phyloP scores from a whole-genome alignment of 1,139 yeast genomes.

The Saccharomycopsis hybrid region DNA sequence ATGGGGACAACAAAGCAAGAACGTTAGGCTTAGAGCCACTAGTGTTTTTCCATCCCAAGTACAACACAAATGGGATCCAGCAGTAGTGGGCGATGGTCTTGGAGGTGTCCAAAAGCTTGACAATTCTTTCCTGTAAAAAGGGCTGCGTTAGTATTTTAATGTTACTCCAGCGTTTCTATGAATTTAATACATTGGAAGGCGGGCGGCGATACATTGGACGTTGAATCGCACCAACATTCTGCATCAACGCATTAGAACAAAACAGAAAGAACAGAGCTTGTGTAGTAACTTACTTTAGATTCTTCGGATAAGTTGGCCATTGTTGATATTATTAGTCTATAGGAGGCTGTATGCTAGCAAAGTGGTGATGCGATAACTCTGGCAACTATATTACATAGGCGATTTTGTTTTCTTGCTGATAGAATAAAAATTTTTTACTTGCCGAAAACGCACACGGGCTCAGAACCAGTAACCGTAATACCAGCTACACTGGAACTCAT shows the following conservation, averaged over 20 bases:
- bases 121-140: slow-evolving; percentile 66
- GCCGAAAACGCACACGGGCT: too few relatives aligned
- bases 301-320: slow-evolving; percentile 21
- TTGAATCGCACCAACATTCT: neutral
- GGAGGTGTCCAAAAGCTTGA: slow-evolving; percentile 74
- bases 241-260: neutral
- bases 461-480: too few relatives aligned
- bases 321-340: neutral
- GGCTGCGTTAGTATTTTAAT: neutral
- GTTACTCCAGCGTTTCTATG: neutral
- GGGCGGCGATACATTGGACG: neutral
- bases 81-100: slow-evolving; percentile 91
- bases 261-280: too few relatives aligned
- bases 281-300: slow-evolving; percentile 15
- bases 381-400: too few relatives aligned
- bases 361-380: too few relatives aligned
- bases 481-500: too few relatives aligned
- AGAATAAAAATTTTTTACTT: too few relatives aligned
- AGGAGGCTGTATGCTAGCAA: too few relatives aligned
- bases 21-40: slow-evolving; percentile 80
- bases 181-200: neutral
- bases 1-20: slow-evolving; percentile 46
- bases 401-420: too few relatives aligned
- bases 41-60: slow-evolving; percentile 87
- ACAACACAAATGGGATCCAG: slow-evolving; percentile 90